Percentiles rank a stretch among this genome's conserved stretches.
phyloP scores from a whole-genome alignment of 345 rosid species.

The Eucalyptus curtisii region DNA sequence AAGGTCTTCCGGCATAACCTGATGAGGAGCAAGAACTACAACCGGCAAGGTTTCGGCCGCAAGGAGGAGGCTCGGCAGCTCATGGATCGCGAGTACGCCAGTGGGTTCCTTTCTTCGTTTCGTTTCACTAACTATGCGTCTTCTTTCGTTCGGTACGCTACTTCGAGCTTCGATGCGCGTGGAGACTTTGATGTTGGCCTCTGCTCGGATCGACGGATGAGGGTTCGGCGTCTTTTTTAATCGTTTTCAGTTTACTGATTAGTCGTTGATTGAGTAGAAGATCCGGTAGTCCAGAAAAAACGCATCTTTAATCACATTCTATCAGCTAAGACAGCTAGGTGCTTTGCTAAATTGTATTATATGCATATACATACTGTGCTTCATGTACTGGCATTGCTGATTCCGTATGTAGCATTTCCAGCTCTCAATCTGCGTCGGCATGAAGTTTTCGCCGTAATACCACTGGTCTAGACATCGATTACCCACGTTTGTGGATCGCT shows the following conservation, averaged over 20 bases:
- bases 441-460: background rate
- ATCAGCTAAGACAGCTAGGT: background rate
- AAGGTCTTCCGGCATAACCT: constrained; percentile 66
- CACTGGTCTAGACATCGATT: background rate
- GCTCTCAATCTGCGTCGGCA: background rate
- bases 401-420: background rate
- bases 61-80: constrained; percentile 79
- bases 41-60: constrained; percentile 69
- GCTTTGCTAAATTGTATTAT: background rate
- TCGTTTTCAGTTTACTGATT: background rate
- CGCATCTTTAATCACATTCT: background rate
- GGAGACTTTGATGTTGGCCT: background rate
- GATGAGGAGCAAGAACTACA: constrained; percentile 74
- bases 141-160: background rate
- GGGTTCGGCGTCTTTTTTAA: background rate
- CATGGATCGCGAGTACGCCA: constrained; percentile 71
- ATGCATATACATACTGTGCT: background rate
- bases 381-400: background rate
- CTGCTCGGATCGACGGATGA: background rate
- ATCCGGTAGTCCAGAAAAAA: background rate
- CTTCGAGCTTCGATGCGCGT: background rate
- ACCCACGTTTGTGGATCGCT: background rate
- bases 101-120: constrained; percentile 13
- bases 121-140: background rate
- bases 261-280: background rate